phyloP scores from a whole-genome alignment of 345 rosid species.

The Citropsis articulata region DNA sequence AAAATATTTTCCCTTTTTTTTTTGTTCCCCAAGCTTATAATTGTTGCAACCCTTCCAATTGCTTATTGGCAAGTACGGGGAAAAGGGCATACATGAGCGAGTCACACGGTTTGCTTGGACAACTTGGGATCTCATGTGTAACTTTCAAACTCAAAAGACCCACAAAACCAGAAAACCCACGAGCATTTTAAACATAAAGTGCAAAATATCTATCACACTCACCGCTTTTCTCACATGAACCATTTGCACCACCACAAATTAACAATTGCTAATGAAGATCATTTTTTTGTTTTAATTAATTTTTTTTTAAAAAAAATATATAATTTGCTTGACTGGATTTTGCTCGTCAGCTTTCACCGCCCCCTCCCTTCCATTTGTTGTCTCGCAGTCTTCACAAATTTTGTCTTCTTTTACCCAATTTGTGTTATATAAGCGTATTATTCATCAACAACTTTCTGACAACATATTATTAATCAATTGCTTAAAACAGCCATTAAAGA shows the following conservation, averaged over 20 bases:
- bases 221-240: neutral
- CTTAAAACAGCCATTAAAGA: neutral
- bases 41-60: too few species aligned
- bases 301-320: too few species aligned
- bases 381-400: neutral
- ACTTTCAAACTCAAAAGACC: neutral
- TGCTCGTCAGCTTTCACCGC: slow-evolving; percentile 4
- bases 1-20: too few species aligned
- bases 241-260: neutral
- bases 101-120: neutral
- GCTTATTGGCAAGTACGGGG: too few species aligned
- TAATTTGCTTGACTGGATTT: neutral
- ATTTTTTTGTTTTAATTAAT: neutral
- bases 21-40: too few species aligned
- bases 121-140: neutral
- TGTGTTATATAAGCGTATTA: neutral
- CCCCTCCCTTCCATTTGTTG: neutral
- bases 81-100: neutral
- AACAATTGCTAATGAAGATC: neutral
- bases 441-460: neutral
- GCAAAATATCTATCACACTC: neutral
- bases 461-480: neutral
- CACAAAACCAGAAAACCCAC: neutral
- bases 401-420: neutral
- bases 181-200: neutral